Evolutionary conservation across 257 asterid genomes (phyloP).

Genomic region (Osmanthus fragrans): DNA sequence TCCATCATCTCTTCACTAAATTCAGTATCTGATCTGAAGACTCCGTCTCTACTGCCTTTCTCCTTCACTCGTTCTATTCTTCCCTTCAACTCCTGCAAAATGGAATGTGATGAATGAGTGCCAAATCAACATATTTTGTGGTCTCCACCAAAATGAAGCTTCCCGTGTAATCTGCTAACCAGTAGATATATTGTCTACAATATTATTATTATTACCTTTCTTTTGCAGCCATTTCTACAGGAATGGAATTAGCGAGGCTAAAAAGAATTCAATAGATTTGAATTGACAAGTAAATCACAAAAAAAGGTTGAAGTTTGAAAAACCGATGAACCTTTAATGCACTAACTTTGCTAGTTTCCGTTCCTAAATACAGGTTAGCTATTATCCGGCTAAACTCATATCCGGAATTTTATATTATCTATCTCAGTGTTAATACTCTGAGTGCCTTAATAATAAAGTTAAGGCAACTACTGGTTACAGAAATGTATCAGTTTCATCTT

Average conservation of each 20-base stretch:
- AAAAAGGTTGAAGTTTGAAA: not conserved
- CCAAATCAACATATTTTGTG: not conserved
- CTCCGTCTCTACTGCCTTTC: slow-evolving; percentile 30
- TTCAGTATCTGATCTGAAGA: slow-evolving; percentile 27
- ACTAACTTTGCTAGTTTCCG: not conserved
- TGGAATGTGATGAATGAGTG: not conserved
- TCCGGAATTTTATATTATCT: not conserved
- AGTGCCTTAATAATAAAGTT: not conserved
- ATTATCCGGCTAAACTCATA: not conserved
- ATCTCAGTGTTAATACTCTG: not conserved
- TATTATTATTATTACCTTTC: not conserved
- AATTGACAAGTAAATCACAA: not conserved
- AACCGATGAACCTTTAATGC: not conserved
- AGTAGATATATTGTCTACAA: not conserved
- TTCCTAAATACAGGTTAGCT: not conserved
- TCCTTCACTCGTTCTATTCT: slow-evolving; percentile 63
- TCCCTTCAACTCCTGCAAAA: slow-evolving; percentile 72
- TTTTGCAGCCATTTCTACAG: not conserved
- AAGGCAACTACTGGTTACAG: not conserved
- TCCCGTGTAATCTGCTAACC: not conserved
- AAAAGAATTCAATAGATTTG: not conserved
- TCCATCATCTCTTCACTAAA: slow-evolving; percentile 66
- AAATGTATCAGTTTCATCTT: not conserved
- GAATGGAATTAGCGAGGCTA: not conserved
- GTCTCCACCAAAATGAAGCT: not conserved